Percentiles rank a stretch among this genome's conserved stretches.
Conservation (phyloP, 1,284 basidiomycete genomes). For the Agaricales sp. region DNA sequence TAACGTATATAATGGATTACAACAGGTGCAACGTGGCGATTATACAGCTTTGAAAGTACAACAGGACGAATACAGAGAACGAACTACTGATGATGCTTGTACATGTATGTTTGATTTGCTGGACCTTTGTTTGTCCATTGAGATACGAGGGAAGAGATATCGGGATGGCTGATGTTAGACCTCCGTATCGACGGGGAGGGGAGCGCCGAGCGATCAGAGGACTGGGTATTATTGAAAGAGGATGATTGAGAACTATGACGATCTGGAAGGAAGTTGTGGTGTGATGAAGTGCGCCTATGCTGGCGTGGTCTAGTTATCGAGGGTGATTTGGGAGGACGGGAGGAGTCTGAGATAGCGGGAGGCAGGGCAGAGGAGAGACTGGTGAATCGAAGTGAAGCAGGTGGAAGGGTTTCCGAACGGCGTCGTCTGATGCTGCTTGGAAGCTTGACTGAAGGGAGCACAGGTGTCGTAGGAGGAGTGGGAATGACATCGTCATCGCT, state of each 20-base stretch:
- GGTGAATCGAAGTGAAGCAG: constrained; percentile 1
- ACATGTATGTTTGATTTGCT: constrained; percentile 40
- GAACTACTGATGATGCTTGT: constrained; percentile 18
- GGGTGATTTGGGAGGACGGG: too few species aligned
- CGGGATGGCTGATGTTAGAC: constrained; percentile 39
- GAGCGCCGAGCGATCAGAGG: constrained; percentile 20
- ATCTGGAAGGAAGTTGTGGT: too few species aligned
- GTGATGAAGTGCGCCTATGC: constrained; percentile 1
- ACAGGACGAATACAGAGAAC: too few species aligned
- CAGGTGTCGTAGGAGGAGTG: constrained; percentile 1
- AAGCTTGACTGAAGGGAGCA: background rate
- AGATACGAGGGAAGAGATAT: constrained; percentile 45
- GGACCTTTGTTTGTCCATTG: constrained; percentile 46
- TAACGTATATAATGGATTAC: too few species aligned
- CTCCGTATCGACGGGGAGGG: constrained; percentile 41
- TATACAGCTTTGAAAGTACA: too few species aligned
- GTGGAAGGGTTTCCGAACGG: constrained; percentile 10
- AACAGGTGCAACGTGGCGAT: too few species aligned
- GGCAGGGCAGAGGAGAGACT: constrained; percentile 7
- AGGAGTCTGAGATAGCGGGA: too few species aligned
- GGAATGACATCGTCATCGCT: constrained; percentile 15
- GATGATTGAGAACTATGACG: too few species aligned
- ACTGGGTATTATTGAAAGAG: too few species aligned
- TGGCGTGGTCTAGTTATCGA: too few species aligned
- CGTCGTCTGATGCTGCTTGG: constrained; percentile 1